These are phyloP conservation scores for Narthecium ossifragum DNA, from an alignment of 106 monocot species.

Conservation along the genomic window DNA sequence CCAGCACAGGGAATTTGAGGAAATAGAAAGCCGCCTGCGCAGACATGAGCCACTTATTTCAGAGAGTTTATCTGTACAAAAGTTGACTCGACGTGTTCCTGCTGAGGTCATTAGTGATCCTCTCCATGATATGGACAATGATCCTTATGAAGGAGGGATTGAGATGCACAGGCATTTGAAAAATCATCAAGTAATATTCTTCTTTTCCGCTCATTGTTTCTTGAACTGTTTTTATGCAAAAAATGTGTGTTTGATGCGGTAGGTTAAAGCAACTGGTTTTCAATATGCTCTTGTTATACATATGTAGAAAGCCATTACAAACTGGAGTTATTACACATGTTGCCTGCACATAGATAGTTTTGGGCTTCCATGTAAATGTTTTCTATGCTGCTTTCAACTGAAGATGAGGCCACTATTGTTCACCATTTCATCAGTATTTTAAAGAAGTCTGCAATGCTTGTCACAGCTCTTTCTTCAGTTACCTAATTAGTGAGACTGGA, in stretches of 20 bases:
- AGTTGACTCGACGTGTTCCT: constrained; percentile 29
- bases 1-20: constrained; percentile 89
- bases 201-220: not conserved
- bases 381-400: no score
- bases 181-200: constrained; percentile 69
- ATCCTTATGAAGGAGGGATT: constrained; percentile 67
- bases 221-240: no score
- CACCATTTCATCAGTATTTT: no score
- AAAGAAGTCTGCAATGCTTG: no score
- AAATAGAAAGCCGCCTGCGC: constrained; percentile 61
- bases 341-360: no score
- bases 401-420: no score
- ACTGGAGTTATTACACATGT: no score
- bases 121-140: constrained; percentile 60
- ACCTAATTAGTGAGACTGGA: no score
- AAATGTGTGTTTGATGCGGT: not conserved
- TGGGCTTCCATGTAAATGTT: no score
- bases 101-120: constrained; percentile 78
- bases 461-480: no score
- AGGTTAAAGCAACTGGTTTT: not conserved
- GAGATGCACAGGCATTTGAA: constrained; percentile 51
- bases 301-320: no score
- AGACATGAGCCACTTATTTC: constrained; percentile 59
- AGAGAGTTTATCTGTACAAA: constrained; percentile 55
- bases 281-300: no score